Conservation (phyloP, 441 rosid genomes). For the Adansonia rubrostipa region DNA sequence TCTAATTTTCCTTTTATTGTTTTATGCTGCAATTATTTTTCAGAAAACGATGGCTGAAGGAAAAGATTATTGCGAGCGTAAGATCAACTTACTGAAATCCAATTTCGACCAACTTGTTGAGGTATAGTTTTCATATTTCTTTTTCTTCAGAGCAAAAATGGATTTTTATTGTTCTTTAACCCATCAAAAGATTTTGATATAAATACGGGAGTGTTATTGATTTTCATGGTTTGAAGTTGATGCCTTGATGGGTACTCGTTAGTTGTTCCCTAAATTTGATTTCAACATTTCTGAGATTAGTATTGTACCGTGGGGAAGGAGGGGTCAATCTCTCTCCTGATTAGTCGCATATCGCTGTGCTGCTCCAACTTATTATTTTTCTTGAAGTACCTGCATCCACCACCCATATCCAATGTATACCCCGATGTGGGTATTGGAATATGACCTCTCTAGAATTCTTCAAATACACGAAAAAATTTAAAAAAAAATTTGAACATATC, state of each 20-base stretch:
- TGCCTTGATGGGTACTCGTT: background rate
- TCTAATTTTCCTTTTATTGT: slow-evolving; percentile 5
- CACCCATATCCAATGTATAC: too few species aligned
- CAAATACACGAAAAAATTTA: too few species aligned
- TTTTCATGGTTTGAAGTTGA: background rate
- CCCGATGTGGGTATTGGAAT: too few species aligned
- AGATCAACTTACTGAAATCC: slow-evolving; percentile 85
- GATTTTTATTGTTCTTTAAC: background rate
- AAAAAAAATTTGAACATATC: too few species aligned
- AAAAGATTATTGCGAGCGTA: slow-evolving; percentile 88
- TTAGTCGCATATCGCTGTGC: background rate
- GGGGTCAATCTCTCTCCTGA: background rate
- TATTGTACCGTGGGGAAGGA: background rate
- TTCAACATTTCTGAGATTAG: background rate
- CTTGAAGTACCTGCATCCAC: too few species aligned
- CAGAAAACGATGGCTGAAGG: slow-evolving; percentile 94
- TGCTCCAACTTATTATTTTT: too few species aligned
- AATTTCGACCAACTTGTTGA: slow-evolving; percentile 92
- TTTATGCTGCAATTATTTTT: slow-evolving; percentile 1
- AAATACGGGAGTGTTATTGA: background rate
- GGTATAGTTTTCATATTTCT: slow-evolving; percentile 43
- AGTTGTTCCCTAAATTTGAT: slow-evolving; percentile 6
- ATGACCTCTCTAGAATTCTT: too few species aligned
- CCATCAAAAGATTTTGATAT: too few species aligned
- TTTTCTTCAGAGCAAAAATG: too few species aligned